Conservation (phyloP, 352 stramenopile genomes). For the Phytophthora sansomeana region DNA sequence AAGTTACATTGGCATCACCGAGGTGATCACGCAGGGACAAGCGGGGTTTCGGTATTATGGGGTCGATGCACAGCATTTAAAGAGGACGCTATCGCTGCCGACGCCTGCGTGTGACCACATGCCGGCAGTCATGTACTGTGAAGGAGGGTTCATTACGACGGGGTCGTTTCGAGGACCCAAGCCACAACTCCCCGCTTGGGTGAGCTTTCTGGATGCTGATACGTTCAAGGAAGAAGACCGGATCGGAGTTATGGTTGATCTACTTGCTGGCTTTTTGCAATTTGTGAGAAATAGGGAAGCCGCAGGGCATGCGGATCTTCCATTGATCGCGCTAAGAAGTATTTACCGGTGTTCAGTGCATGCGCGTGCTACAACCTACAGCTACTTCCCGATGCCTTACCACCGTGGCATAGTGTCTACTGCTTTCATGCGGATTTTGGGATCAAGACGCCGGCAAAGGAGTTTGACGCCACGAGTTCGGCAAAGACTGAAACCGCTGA, state of each 20-base stretch:
- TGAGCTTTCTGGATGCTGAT: conserved; percentile 55
- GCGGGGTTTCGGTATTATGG: conserved; percentile 52
- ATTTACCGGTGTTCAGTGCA: conserved; percentile 68
- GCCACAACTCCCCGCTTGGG: conserved; percentile 45
- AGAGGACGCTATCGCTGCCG: conserved; percentile 55
- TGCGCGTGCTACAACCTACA: conserved; percentile 64
- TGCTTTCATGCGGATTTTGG: conserved; percentile 18
- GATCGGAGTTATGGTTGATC: conserved; percentile 65
- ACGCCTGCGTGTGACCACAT: conserved; percentile 70
- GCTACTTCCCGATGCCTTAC: conserved; percentile 41
- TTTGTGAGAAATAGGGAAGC: conserved; percentile 59
- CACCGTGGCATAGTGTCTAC: conserved; percentile 62
- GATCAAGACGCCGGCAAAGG: neutral
- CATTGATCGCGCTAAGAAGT: conserved; percentile 47
- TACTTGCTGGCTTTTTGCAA: conserved; percentile 58
- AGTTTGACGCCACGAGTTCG: neutral
- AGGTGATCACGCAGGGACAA: conserved; percentile 43
- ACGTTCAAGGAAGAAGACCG: conserved; percentile 61
- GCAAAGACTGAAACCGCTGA: neutral
- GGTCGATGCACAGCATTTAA: conserved; percentile 47
- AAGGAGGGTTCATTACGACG: conserved; percentile 73
- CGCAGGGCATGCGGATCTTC: conserved; percentile 54
- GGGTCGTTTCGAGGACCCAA: conserved; percentile 68
- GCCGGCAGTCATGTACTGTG: conserved; percentile 79
- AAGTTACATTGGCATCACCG: conserved; percentile 63